Conservation (phyloP, 192 early-diverging fungal genomes). For the Coemansia sp. region DNA sequence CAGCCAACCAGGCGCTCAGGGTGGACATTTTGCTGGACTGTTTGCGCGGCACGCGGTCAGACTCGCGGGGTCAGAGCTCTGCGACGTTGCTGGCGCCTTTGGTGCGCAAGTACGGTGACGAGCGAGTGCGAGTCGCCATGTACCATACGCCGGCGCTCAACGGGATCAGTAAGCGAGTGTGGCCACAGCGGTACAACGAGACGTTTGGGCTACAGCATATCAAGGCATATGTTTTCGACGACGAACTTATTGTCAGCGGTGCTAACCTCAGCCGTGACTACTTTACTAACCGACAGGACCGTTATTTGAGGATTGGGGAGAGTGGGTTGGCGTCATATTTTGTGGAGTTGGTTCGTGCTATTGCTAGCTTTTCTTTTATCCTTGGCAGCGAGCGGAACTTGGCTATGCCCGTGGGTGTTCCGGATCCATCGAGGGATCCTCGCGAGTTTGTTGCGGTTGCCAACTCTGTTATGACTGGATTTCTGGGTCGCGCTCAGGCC, state of each 20-base stretch:
- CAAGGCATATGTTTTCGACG: slow-evolving; percentile 91
- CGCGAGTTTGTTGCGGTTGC: slow-evolving; percentile 61
- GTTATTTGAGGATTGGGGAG: slow-evolving; percentile 78
- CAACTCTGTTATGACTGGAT: slow-evolving; percentile 52
- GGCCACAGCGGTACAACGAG: slow-evolving; percentile 92
- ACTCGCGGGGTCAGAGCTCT: slow-evolving; percentile 59
- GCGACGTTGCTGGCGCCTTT: slow-evolving; percentile 62
- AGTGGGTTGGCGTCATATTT: slow-evolving; percentile 71
- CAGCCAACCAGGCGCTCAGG: slow-evolving; percentile 55
- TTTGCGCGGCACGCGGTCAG: slow-evolving; percentile 77
- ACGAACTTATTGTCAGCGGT: slow-evolving; percentile 76
- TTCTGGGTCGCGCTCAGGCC: slow-evolving; percentile 47
- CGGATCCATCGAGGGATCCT: slow-evolving; percentile 66
- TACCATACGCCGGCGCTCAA: slow-evolving; percentile 90
- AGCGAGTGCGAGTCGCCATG: slow-evolving; percentile 69
- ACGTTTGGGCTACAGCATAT: slow-evolving; percentile 93
- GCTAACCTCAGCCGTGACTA: slow-evolving; percentile 95
- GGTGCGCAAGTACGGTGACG: slow-evolving; percentile 21
- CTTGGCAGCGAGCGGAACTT: slow-evolving; percentile 11
- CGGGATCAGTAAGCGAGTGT: slow-evolving; percentile 65
- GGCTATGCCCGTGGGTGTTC: slow-evolving; percentile 23
- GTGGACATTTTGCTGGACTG: slow-evolving; percentile 86
- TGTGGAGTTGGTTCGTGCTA: slow-evolving; percentile 62
- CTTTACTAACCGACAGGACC: slow-evolving; percentile 94
- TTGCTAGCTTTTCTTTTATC: slow-evolving; percentile 69